phyloP scores from a whole-genome alignment of 345 rosid genomes.

The Populus simonii region DNA sequence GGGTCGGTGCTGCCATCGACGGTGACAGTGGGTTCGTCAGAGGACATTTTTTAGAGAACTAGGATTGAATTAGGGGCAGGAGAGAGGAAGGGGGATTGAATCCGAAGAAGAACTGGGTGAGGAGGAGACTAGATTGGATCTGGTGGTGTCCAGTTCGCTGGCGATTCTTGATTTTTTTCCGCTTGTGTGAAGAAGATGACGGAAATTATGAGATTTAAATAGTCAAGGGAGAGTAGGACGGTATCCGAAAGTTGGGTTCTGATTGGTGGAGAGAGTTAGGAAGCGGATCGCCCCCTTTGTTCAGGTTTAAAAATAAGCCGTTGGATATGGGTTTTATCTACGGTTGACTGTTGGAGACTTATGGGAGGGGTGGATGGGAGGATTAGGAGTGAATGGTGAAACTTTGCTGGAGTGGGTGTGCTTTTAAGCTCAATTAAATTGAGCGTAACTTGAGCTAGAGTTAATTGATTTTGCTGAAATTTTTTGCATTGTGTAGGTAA shows the following conservation, averaged over 20 bases:
- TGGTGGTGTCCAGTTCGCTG: background rate
- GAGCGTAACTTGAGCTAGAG: slow-evolving; percentile 23
- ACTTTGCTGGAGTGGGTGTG: slow-evolving; percentile 53
- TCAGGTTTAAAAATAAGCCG: slow-evolving; percentile 55
- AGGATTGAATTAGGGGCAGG: no score
- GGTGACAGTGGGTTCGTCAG: slow-evolving; percentile 47
- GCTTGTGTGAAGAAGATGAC: background rate
- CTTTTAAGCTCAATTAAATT: slow-evolving; percentile 49
- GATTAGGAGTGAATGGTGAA: slow-evolving; percentile 1
- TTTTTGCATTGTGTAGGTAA: slow-evolving; percentile 27
- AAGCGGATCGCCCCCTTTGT: slow-evolving; percentile 47
- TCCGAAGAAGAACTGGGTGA: background rate
- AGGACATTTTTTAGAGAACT: slow-evolving; percentile 29
- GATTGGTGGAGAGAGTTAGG: slow-evolving; percentile 42
- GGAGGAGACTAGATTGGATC: slow-evolving; percentile 14
- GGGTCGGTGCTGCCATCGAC: slow-evolving; percentile 27
- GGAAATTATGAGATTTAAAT: slow-evolving; percentile 48
- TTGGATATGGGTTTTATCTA: slow-evolving; percentile 50
- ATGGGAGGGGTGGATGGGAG: slow-evolving; percentile 24
- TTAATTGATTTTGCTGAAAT: slow-evolving; percentile 14
- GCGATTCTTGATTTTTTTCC: background rate
- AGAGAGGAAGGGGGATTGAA: background rate
- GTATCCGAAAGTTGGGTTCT: slow-evolving; percentile 36
- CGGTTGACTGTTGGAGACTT: slow-evolving; percentile 26
- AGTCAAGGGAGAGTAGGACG: slow-evolving; percentile 38